phyloP scores from a whole-genome alignment of 495 filamentous ascomycete species.

The Astrothelium macrocarpum region DNA sequence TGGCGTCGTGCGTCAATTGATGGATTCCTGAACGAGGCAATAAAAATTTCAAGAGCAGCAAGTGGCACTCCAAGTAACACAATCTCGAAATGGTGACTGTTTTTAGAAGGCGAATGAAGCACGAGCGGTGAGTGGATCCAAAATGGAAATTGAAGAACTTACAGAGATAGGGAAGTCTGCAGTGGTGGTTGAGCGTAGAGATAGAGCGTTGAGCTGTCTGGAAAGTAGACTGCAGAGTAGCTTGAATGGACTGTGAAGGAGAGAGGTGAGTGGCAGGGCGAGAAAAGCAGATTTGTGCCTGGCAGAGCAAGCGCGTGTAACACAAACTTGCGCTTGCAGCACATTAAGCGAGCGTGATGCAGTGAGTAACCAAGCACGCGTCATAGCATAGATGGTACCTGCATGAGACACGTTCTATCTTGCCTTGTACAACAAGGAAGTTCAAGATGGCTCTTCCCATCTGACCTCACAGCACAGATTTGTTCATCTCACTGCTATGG shows the following conservation, averaged over 20 bases:
- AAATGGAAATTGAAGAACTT: background rate
- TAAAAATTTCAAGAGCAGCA: background rate
- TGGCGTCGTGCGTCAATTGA: too few species aligned
- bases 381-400: background rate
- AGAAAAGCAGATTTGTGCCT: background rate
- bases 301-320: background rate
- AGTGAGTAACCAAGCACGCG: background rate
- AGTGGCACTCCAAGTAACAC: background rate
- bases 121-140: background rate
- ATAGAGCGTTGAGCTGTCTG: background rate
- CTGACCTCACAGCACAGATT: too few species aligned
- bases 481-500: too few species aligned
- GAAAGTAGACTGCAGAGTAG: background rate
- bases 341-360: background rate
- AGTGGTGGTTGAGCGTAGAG: background rate
- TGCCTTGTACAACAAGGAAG: too few species aligned
- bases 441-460: too few species aligned
- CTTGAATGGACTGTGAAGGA: background rate
- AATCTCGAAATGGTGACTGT: background rate
- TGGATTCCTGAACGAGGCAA: background rate
- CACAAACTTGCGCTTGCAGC: background rate
- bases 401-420: too few species aligned
- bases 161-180: constrained; percentile 5
- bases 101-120: background rate
- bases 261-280: background rate